phyloP scores from a whole-genome alignment of 495 filamentous ascomycete species.

The Hypoxylon intermedium region DNA sequence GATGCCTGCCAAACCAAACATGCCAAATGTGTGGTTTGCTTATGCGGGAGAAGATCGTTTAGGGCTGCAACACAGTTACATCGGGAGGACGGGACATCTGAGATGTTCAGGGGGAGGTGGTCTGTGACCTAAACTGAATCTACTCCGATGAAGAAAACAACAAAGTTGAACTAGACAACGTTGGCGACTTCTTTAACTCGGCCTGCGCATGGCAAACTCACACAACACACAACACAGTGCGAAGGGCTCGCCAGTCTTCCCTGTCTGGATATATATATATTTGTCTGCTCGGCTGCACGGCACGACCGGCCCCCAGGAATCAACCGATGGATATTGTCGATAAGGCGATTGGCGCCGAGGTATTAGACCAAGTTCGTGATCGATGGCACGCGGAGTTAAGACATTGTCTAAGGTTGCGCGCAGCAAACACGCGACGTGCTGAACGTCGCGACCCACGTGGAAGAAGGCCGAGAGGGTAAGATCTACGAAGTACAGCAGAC shows the following conservation, averaged over 20 bases:
- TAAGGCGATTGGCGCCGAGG: too few relatives aligned
- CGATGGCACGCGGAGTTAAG: too few relatives aligned
- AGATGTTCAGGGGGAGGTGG: constrained; percentile 6
- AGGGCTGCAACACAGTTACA: constrained; percentile 8
- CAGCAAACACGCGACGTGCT: constrained; percentile 14
- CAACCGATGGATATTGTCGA: too few relatives aligned
- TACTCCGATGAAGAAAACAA: neutral
- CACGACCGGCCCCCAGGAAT: neutral
- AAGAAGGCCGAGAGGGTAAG: neutral
- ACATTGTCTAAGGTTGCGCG: constrained; percentile 10
- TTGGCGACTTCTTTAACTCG: too few relatives aligned
- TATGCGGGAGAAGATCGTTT: neutral
- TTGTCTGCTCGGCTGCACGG: neutral
- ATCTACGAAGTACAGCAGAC: neutral
- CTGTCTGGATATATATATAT: too few relatives aligned
- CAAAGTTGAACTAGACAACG: too few relatives aligned
- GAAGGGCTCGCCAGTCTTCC: too few relatives aligned
- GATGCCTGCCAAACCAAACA: neutral
- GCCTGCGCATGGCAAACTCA: too few relatives aligned
- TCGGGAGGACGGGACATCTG: constrained; percentile 11
- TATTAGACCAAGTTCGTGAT: constrained; percentile 3
- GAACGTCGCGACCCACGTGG: constrained; percentile 15
- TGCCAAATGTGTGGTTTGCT: neutral
- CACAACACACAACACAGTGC: neutral
- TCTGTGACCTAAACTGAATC: too few relatives aligned